Evolutionary conservation across 805 yeast species (phyloP), one percentile per base, ranked within the genome.

Genomic region (Myxozyma mucilagina): DNA sequence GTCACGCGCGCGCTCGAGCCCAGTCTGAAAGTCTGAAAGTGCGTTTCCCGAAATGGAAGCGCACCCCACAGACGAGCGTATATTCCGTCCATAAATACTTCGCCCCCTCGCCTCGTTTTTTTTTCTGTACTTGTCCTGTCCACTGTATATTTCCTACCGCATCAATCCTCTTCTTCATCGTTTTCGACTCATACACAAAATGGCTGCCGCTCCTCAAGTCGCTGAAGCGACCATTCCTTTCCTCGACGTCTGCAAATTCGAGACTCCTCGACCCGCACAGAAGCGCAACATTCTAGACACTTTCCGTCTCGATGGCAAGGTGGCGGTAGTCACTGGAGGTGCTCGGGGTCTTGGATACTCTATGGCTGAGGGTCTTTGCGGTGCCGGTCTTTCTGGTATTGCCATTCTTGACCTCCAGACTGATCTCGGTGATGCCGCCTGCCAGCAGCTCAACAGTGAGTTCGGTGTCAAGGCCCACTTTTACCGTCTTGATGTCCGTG

Each of bases 321-420:
- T 85, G 56, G 87, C 84, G 61, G 76, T 85, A 36, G 76, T 85
- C 59, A 85, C 89, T 52, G 89, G 89, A 48, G 89, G 88, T 45
- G 85, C 87, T 54, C 84, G 89, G 42, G 89, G 89, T 42, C 79
- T 85, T 66, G 86, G 87, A 31, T 77, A 82, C 57, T 81, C 84
- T 47, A 75, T 85, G 75, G 82, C 86, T 59, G 82, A 86, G 72
- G 87, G 87, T 18, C 78, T 84, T 50, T 74, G 86, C 71, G 83
- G 77, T 42, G 79, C 76, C 35, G 80, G 82, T 76, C 68, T 85
- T 73, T 73, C 84, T 82, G 74, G 87, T 77, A 60, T 84, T 74
- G 72, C 79, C 60, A 76, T 78, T 60, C 71, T 79, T 51, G 85
- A 85, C 59, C 87, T 87, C 48, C 81, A 83, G 68, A 75, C 80